Percentiles rank a stretch among this genome's conserved stretches.
These are phyloP conservation scores for Penicillium sp. DNA, from an alignment of 2,329 filamentous ascomycete species.

Conservation along the genomic window DNA sequence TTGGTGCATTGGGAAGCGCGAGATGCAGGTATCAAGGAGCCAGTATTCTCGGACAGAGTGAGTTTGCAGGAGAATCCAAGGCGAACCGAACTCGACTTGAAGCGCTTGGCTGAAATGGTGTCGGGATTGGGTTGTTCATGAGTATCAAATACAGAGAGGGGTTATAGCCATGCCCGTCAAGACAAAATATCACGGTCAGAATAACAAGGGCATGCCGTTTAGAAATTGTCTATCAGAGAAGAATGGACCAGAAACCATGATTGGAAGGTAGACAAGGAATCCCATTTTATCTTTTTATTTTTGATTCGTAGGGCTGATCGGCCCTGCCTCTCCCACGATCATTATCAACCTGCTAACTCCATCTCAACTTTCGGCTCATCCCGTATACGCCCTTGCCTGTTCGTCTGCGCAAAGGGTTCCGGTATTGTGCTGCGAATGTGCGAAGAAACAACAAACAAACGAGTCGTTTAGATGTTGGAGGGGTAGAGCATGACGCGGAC, in stretches of 20 bases:
- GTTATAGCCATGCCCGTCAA: slow-evolving; percentile 35
- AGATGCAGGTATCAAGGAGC: neutral
- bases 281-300: slow-evolving; percentile 41
- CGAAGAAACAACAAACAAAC: slow-evolving; percentile 30
- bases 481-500: slow-evolving; percentile 98
- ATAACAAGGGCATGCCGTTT: slow-evolving; percentile 30
- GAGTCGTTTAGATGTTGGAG: slow-evolving; percentile 82
- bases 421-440: slow-evolving; percentile 41
- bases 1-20: neutral
- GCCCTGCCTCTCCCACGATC: slow-evolving; percentile 47
- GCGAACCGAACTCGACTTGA: neutral
- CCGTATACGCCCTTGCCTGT: slow-evolving; percentile 44
- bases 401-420: slow-evolving; percentile 42
- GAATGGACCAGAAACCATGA: slow-evolving; percentile 34
- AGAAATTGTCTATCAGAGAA: slow-evolving; percentile 23
- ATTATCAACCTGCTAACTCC: slow-evolving; percentile 48
- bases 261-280: slow-evolving; percentile 35
- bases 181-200: slow-evolving; percentile 27
- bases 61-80: neutral
- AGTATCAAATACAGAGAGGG: slow-evolving; percentile 42
- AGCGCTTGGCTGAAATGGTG: slow-evolving; percentile 30
- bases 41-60: neutral
- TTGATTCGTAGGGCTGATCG: slow-evolving; percentile 46
- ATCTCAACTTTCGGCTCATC: slow-evolving; percentile 44
- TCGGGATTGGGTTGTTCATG: slow-evolving; percentile 42